A percentile compares a stretch with the other conserved stretches of the same genome.
Evolutionary conservation across 1,284 basidiomycete genomes (phyloP).

Genomic region (Fomitopsis palustris): DNA sequence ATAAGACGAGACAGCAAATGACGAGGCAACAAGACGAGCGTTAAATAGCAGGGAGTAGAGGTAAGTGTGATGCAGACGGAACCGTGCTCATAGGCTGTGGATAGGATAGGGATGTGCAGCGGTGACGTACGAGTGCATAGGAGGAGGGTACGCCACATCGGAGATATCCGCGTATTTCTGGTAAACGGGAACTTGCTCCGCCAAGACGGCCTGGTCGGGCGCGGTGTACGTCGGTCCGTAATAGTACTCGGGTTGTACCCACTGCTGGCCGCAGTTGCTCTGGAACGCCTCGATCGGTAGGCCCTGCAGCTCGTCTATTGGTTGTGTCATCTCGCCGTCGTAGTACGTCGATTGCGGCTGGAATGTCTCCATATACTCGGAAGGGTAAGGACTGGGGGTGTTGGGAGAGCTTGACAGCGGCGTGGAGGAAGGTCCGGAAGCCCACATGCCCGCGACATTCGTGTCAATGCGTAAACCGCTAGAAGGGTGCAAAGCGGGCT

Average conservation of each 20-base stretch:
- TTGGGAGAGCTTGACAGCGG: constrained; percentile 29
- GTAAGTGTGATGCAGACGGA: background rate
- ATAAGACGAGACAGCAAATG: background rate
- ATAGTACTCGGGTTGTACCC: background rate
- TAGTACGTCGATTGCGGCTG: constrained; percentile 14
- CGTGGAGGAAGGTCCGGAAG: constrained; percentile 17
- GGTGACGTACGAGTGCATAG: background rate
- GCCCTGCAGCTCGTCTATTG: constrained; percentile 7
- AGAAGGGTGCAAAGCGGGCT: constrained; percentile 15
- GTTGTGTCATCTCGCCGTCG: constrained; percentile 6
- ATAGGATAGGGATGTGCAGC: background rate
- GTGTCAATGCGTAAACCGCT: constrained; percentile 19
- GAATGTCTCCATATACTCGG: constrained; percentile 11
- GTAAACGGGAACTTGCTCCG: background rate
- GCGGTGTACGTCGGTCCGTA: background rate
- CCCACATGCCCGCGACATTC: constrained; percentile 23
- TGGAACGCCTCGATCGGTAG: background rate
- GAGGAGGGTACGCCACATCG: background rate
- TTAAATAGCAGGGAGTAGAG: background rate
- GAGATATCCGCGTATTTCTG: background rate
- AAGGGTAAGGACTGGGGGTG: constrained; percentile 24
- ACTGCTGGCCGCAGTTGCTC: background rate
- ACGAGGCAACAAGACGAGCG: background rate
- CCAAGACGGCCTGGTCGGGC: background rate
- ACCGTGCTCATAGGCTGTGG: background rate